These are phyloP conservation scores for Oropetium thomaeum DNA, from an alignment of 176 grass and related monocot genomes.

Conservation along the genomic window DNA sequence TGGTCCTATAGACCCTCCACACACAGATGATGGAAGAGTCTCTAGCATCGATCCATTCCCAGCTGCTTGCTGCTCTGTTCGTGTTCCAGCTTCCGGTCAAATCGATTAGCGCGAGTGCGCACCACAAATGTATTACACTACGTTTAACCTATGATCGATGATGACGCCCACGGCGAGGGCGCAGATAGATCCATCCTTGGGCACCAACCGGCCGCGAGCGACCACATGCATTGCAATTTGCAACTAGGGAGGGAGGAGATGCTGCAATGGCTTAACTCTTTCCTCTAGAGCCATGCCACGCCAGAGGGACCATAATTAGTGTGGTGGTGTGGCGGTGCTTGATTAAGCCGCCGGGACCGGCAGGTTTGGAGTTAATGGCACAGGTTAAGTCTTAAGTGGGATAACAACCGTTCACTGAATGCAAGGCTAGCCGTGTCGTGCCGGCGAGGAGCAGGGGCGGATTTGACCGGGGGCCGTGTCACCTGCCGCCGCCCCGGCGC, in stretches of 20 bases:
- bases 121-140: too few species aligned
- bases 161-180: background rate
- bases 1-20: background rate
- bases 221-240: background rate
- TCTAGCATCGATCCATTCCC: too few species aligned
- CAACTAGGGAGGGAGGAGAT: background rate
- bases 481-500: conserved; percentile 7
- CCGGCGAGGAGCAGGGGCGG: conserved; percentile 18
- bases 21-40: too few species aligned
- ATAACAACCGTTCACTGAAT: conserved; percentile 2
- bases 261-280: too few species aligned
- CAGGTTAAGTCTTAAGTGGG: conserved; percentile 12
- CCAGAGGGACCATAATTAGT: too few species aligned
- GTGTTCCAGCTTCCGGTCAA: too few species aligned
- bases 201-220: conserved; percentile 6
- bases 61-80: too few species aligned
- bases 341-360: conserved; percentile 13
- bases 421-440: conserved; percentile 4
- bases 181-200: background rate
- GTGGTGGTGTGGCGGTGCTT: conserved; percentile 34
- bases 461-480: conserved; percentile 39
- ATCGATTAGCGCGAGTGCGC: too few species aligned
- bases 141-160: too few species aligned
- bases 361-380: conserved; percentile 27
- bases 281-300: too few species aligned